Base-by-base conservation (phyloP, 1,284 basidiomycete species). In the Irpex sp. region DNA sequence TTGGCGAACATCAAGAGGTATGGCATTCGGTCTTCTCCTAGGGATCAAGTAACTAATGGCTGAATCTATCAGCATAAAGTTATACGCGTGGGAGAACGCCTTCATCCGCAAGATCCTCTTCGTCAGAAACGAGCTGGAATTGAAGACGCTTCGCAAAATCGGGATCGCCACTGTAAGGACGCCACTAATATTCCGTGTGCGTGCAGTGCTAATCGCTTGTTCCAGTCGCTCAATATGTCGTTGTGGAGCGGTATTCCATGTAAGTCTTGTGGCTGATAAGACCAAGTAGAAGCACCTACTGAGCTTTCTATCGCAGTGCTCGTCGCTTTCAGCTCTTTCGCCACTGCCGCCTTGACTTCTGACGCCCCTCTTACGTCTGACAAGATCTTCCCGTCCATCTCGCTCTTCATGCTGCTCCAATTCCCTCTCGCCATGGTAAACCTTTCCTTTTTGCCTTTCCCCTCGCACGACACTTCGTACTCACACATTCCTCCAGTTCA, bases 301-400 rank as follows among this genome's bases (percentile, higher is more conserved):
- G 21, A 55, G 9, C 26, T 11, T 5, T 5, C 19, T 71, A 71
- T 74, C 71, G 49, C 74, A 82, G 81, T 91, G 15, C 79, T 96
- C 6, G 94, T 97, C 37, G 93, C 93, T 0, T 95, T 97, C 76
- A 88, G 89, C 61, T 93, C 94, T 0, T 95, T 98, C 71, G 88
- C 93, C 8, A 85, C 89, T 0, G 96, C 94, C 49, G 90, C 93
- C 0, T 73, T 82, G 19, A 86, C 88, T 0, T 89, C 88, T 2
- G 77, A 84, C 2, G 81, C 74, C 55, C 93, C 95, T 1, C 77
- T 98, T 4, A 98, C 96, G 0, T 87, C 92, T 1, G 94, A 97
- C 70, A 81, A 96, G 65, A 95, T 98, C 69, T 98, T 98, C 83
- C 96, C 96, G 3, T 89, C 94, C 0, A 94, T 98, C 60, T 92